These are phyloP conservation scores for Marchantia paleacea DNA, from an alignment of 225 moss, liverwort and hornwort genomes.

Conservation along the genomic window DNA sequence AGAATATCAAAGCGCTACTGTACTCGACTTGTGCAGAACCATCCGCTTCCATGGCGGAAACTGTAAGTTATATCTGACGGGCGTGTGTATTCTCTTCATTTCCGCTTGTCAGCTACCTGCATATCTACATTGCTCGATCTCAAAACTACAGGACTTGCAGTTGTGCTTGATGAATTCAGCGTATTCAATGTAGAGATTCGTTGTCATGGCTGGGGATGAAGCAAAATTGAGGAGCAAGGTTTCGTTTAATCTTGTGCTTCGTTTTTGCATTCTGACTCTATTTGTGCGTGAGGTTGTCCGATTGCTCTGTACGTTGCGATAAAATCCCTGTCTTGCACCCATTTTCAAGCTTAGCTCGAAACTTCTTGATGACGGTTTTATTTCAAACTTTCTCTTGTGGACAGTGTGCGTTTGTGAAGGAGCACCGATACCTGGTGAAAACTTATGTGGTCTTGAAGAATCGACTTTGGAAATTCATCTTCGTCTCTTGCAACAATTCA, in stretches of 20 bases:
- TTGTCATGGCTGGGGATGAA: too few species aligned
- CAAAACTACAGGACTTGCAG: not conserved
- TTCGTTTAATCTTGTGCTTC: not conserved
- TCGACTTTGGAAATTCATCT: constrained; percentile 12
- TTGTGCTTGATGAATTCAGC: not conserved
- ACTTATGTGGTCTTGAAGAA: constrained; percentile 16
- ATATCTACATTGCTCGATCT: not conserved
- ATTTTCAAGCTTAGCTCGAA: too few species aligned
- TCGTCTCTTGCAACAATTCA: not conserved
- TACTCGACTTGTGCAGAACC: not conserved
- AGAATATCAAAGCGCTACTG: not conserved
- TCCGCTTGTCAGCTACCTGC: not conserved
- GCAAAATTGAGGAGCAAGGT: too few species aligned
- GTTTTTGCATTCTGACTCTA: not conserved
- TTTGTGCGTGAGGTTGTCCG: not conserved
- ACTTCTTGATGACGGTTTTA: not conserved
- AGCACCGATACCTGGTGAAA: constrained; percentile 30
- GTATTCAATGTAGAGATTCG: not conserved
- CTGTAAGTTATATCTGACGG: not conserved
- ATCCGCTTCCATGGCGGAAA: constrained; percentile 1
- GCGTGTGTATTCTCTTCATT: not conserved
- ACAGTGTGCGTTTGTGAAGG: constrained; percentile 36
- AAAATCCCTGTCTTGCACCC: not conserved
- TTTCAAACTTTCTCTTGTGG: not conserved
- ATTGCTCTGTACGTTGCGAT: not conserved